phyloP scores from a whole-genome alignment of 2,329 filamentous ascomycete genomes.

The Dichotomopilus funicola region DNA sequence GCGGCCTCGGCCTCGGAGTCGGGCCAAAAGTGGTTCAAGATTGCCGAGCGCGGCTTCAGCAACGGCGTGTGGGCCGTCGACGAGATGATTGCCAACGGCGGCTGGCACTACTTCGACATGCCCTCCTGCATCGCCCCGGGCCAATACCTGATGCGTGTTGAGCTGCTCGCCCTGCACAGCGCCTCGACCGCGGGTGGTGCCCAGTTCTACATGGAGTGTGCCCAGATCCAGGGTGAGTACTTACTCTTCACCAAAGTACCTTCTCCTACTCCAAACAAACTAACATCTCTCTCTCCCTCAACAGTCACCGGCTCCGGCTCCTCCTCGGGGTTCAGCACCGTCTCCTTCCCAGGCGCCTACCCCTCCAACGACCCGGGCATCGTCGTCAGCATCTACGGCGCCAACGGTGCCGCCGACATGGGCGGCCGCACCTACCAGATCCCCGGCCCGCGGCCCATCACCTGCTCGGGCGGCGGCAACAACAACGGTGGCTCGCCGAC shows the following conservation, averaged over 20 bases:
- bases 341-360: conserved; percentile 34
- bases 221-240: conserved; percentile 25
- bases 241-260: too few species aligned
- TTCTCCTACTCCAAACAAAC: neutral
- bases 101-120: conserved; percentile 38
- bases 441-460: conserved; percentile 29
- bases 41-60: conserved; percentile 37
- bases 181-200: conserved; percentile 30
- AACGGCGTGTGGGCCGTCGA: conserved; percentile 42
- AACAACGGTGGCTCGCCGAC: conserved; percentile 11
- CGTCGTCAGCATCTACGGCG: conserved; percentile 30
- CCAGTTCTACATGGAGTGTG: conserved; percentile 36
- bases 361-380: conserved; percentile 31
- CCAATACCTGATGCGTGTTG: conserved; percentile 38
- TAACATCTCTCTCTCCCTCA: neutral
- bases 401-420: conserved; percentile 26
- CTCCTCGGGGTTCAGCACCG: conserved; percentile 23
- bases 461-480: conserved; percentile 20
- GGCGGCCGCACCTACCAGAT: conserved; percentile 30
- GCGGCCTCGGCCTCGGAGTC: conserved; percentile 35
- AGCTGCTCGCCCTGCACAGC: conserved; percentile 35
- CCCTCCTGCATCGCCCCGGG: conserved; percentile 34
- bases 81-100: conserved; percentile 39
- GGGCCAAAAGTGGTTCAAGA: conserved; percentile 45
- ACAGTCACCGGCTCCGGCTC: conserved; percentile 25